phyloP scores from a whole-genome alignment of 2,329 filamentous ascomycete species.

The Alternaria viburni region DNA sequence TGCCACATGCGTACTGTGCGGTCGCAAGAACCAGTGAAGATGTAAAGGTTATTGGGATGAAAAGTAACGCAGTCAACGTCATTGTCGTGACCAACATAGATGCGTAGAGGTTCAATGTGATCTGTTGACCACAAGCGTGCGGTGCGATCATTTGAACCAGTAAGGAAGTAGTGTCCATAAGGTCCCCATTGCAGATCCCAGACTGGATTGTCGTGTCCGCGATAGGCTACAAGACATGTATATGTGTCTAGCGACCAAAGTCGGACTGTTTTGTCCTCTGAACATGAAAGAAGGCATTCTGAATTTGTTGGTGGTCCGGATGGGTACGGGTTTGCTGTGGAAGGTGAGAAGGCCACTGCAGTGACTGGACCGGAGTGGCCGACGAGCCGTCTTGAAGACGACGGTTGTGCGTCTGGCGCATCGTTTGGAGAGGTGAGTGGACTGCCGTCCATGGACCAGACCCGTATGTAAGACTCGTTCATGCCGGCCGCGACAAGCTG shows the following conservation, averaged over 20 bases:
- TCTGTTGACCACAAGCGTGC: conserved; percentile 92
- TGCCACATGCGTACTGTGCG: conserved; percentile 98
- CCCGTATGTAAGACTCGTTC: conserved; percentile 90
- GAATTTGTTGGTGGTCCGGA: conserved; percentile 63
- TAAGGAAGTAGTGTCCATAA: conserved; percentile 93
- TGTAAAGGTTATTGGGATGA: conserved; percentile 91
- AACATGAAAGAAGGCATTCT: conserved; percentile 84
- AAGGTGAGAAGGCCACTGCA: conserved; percentile 85
- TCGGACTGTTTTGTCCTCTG: conserved; percentile 84
- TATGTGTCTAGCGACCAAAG: conserved; percentile 93
- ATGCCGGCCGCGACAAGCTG: conserved; percentile 87
- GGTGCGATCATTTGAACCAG: conserved; percentile 85
- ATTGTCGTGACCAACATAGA: conserved; percentile 91
- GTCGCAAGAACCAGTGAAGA: conserved; percentile 92
- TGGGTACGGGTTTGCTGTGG: conserved; percentile 58
- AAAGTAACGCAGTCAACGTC: conserved; percentile 91
- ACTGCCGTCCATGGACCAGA: conserved; percentile 90
- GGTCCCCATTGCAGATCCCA: conserved; percentile 90
- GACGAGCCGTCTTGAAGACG: conserved; percentile 77
- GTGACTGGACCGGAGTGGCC: conserved; percentile 92
- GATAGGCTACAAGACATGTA: conserved; percentile 92
- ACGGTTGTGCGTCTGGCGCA: conserved; percentile 60
- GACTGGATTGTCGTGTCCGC: conserved; percentile 87
- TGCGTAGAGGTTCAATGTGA: conserved; percentile 83
- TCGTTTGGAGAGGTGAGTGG: conserved; percentile 72